Evolutionary conservation across 192 early-diverging fungal species (phyloP), one percentile per base, ranked within the genome.

Genomic region (Fimicolochytrium jonesii): DNA sequence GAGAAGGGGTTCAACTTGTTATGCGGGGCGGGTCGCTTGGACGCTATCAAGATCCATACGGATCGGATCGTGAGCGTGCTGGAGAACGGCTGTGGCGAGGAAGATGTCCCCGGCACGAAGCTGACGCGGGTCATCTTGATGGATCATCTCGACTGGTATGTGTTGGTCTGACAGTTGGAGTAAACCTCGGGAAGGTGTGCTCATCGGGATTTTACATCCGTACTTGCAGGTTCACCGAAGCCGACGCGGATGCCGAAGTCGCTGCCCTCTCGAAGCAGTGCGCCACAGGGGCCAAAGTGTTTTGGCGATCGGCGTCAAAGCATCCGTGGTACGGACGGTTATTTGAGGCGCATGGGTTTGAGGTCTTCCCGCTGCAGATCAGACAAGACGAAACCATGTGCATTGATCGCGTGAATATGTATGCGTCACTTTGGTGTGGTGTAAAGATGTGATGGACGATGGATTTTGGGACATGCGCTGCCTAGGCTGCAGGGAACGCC

Each of bases 141-240:
- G 90, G 91, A 93, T 59, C 91, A 93, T 63, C 82, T 93, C 75
- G 90, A 93, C 64, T 92, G 91, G 91, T n/a, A n/a, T n/a, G n/a
- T n/a, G n/a, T n/a, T n/a, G n/a, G n/a, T n/a, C n/a, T n/a, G n/a
- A n/a, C n/a, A n/a, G n/a, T n/a, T n/a, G n/a, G n/a, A n/a, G n/a
- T n/a, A n/a, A n/a, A n/a, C n/a, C n/a, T n/a, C n/a, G n/a, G n/a
- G n/a, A n/a, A n/a, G n/a, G n/a, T n/a, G n/a, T n/a, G n/a, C n/a
- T n/a, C n/a, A n/a, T n/a, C n/a, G n/a, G n/a, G n/a, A n/a, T n/a
- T n/a, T n/a, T n/a, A n/a, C n/a, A n/a, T n/a, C n/a, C n/a, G n/a
- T n/a, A n/a, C n/a, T n/a, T n/a, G n/a, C n/a, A n/a, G n/a, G n/a
- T 92, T 90, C 65, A 70, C 76, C 13, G 60, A 68, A 6, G 77